A percentile compares a stretch with the other conserved stretches of the same genome.
phyloP scores from a whole-genome alignment of 495 filamentous ascomycete genomes.

The Penicillium crystallinum region DNA sequence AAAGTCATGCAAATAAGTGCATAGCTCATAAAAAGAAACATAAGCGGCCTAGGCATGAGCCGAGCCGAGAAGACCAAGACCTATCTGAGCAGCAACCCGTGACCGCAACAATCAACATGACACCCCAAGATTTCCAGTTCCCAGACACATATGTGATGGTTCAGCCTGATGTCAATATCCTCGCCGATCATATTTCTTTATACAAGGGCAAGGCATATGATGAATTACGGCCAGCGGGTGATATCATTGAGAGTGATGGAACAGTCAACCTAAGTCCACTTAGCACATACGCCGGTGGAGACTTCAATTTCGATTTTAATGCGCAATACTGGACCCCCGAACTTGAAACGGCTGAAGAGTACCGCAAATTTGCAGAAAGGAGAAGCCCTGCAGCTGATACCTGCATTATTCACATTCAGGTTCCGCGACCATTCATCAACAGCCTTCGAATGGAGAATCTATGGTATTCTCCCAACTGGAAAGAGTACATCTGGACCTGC shows the following conservation, averaged over 20 bases:
- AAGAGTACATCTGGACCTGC: neutral
- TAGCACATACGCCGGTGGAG: neutral
- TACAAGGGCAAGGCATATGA: slow-evolving; percentile 1
- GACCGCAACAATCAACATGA: slow-evolving; percentile 2
- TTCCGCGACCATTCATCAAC: neutral
- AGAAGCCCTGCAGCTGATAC: neutral
- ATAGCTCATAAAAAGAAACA: slow-evolving; percentile 2
- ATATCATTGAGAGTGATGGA: slow-evolving; percentile 4
- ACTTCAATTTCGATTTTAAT: neutral
- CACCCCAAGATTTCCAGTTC: slow-evolving; percentile 1
- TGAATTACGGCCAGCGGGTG: neutral
- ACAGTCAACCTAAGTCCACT: neutral
- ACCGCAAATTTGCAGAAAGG: neutral
- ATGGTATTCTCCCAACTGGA: slow-evolving; percentile 2
- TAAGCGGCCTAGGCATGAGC: neutral
- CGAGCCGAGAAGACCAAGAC: neutral
- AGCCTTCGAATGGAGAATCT: neutral
- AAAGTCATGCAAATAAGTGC: neutral
- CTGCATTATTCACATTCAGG: slow-evolving; percentile 2
- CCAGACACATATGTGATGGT: slow-evolving; percentile 2
- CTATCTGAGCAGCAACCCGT: neutral
- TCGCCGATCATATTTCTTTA: slow-evolving; percentile 1
- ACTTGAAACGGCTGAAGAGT: neutral
- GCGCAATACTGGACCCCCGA: slow-evolving; percentile 1
- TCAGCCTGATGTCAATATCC: slow-evolving; percentile 1